Evolutionary conservation across 2,329 filamentous ascomycete genomes (phyloP), one percentile per base, ranked within the genome.

Genomic region (Colletotrichum caudatum): DNA sequence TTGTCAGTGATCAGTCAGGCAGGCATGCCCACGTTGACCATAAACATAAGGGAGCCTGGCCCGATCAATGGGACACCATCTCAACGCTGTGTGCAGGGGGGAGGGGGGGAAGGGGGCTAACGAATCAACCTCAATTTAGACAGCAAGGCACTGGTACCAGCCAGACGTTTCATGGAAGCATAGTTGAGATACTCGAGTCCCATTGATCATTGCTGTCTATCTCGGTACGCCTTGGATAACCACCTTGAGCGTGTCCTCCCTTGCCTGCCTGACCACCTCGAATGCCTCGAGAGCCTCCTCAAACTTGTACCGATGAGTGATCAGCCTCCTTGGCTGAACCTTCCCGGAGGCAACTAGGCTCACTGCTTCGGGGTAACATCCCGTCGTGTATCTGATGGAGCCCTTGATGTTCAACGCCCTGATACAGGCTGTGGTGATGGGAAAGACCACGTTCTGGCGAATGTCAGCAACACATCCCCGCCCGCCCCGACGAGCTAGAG

Each of bases 401-500:
- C 92, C 92, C 35, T 94, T 82, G 41, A 94, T 90, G 78, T 94
- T 92, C 57, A 94, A 89, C 81, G 94, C 93, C 44, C 92, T 88
- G 41, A 94, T 84, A 48, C 92, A 91, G 5, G 92, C 92, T 3
- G 91, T 90, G 7, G 90, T 92, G 56, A 95, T 84, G 2, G 92
- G 92, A 1, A 94, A 84, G 0, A 82, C 76, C 16, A 88, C 82
- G 59, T 85, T 86, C 79, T 70, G 11, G 5, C 18, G 2, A 20
- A 26, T 39, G 39, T 61, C n/a, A 66, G 67, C 16, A 29, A 26
- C 12, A n/a, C 4, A 0, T 16, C 12, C 4, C 23, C 14, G 37
- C 18, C 20, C n/a, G n/a, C n/a, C n/a, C n/a, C 11, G 33, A 23
- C 16, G 4, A 14, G 14, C 11, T 8, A 14, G 5, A n/a, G 7